phyloP scores from a whole-genome alignment of 106 monocot species.

The Allium fistulosum region DNA sequence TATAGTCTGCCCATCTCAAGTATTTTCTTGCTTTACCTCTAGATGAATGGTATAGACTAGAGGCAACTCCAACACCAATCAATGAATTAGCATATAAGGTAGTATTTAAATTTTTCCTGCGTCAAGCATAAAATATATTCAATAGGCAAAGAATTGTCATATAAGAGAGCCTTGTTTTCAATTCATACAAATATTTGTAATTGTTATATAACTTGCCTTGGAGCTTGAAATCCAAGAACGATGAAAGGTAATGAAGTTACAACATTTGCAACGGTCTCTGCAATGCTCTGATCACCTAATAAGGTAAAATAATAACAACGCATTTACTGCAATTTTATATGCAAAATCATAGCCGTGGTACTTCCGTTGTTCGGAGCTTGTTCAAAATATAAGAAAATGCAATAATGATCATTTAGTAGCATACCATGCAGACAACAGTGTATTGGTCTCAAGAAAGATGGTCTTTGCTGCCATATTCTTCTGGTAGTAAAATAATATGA shows the following conservation, averaged over 20 bases:
- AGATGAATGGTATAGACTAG: constrained; percentile 82
- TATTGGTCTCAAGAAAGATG: constrained; percentile 63
- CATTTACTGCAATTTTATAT: too few relatives aligned
- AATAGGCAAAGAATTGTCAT: too few relatives aligned
- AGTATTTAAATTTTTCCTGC: constrained; percentile 81
- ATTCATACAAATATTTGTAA: neutral
- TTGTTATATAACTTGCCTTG: constrained; percentile 37
- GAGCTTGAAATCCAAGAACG: constrained; percentile 63
- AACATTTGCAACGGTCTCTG: constrained; percentile 78
- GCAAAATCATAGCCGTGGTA: too few relatives aligned
- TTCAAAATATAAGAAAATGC: neutral
- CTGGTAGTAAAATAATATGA: constrained; percentile 21
- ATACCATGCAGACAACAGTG: constrained; percentile 51
- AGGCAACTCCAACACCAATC: constrained; percentile 85
- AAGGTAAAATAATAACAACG: neutral
- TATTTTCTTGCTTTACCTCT: constrained; percentile 66
- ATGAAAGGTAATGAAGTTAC: constrained; percentile 88
- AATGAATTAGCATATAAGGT: constrained; percentile 80
- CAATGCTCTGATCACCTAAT: constrained; percentile 51
- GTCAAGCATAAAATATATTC: neutral
- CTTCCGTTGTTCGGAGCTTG: too few relatives aligned
- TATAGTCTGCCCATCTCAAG: constrained; percentile 89
- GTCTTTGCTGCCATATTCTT: constrained; percentile 66
- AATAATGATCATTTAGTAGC: neutral
- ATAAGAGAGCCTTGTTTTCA: neutral